A percentile compares a stretch with the other conserved stretches of the same genome.
Evolutionary conservation across 257 asterid genomes (phyloP).

Genomic region (Ehretia macrophylla): DNA sequence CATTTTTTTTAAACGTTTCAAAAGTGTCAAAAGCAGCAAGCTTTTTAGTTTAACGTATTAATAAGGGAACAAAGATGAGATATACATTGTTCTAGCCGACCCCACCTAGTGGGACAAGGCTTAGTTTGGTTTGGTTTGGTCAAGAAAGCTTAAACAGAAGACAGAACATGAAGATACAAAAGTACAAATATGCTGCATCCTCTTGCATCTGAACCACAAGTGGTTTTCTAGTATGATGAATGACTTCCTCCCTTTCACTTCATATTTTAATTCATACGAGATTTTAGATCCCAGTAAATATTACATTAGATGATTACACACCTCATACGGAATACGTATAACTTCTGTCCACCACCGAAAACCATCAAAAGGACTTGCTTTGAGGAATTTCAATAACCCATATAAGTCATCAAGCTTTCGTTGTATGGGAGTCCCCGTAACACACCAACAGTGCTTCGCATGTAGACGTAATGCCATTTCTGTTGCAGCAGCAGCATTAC

Average conservation of each 20-base stretch:
- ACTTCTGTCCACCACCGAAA: constrained; percentile 93
- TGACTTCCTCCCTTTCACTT: background rate
- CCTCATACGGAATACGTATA: constrained; percentile 90
- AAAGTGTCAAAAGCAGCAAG: too few relatives aligned
- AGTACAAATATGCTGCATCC: too few relatives aligned
- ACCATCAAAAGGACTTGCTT: constrained; percentile 76
- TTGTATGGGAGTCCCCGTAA: constrained; percentile 98
- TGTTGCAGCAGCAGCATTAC: constrained; percentile 86
- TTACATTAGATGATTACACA: constrained; percentile 13
- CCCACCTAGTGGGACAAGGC: too few relatives aligned
- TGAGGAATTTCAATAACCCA: constrained; percentile 86
- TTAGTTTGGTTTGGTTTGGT: too few relatives aligned
- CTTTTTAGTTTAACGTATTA: too few relatives aligned
- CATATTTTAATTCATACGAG: background rate
- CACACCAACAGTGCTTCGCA: constrained; percentile 92
- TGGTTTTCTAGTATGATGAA: background rate
- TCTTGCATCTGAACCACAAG: too few relatives aligned
- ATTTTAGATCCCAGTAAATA: background rate
- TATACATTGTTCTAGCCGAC: too few relatives aligned
- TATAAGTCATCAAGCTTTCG: constrained; percentile 85
- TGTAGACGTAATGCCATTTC: constrained; percentile 89
- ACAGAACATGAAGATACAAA: too few relatives aligned
- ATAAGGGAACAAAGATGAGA: too few relatives aligned
- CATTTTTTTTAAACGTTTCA: too few relatives aligned
- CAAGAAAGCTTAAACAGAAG: too few relatives aligned